Evolutionary conservation across 2,329 filamentous ascomycete genomes (phyloP).

Genomic region (Phoma herbarum): DNA sequence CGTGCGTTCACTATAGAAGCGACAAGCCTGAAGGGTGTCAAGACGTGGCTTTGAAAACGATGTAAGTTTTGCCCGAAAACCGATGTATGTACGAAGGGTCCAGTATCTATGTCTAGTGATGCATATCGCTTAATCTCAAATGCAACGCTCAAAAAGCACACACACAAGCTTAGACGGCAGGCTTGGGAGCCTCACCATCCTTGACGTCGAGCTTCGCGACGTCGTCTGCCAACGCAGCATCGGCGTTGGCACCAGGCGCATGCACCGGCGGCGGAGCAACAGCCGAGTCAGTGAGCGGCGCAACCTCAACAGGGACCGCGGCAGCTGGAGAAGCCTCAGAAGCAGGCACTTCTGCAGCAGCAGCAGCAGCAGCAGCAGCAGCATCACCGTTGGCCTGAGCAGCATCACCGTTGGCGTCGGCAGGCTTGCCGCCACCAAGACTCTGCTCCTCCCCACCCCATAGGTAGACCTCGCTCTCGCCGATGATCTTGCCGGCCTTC

Average conservation of each 20-base stretch:
- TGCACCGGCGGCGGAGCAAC: slow-evolving; percentile 11
- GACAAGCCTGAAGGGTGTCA: too few species aligned
- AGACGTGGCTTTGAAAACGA: too few species aligned
- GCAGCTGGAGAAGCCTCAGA: neutral
- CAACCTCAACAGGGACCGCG: neutral
- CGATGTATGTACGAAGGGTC: too few species aligned
- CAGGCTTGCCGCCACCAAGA: slow-evolving; percentile 11
- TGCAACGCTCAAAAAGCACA: neutral
- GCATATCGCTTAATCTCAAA: slow-evolving; percentile 3
- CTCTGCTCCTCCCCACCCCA: slow-evolving; percentile 66
- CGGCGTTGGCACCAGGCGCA: slow-evolving; percentile 7
- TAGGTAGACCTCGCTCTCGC: slow-evolving; percentile 89
- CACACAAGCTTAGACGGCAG: slow-evolving; percentile 7
- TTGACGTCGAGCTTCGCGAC: slow-evolving; percentile 39
- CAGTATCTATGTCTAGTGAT: slow-evolving; percentile 4
- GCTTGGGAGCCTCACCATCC: slow-evolving; percentile 30
- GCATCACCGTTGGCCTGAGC: neutral
- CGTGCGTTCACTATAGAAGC: too few species aligned
- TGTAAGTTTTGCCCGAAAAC: too few species aligned
- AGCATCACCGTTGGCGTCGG: neutral
- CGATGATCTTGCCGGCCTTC: slow-evolving; percentile 79
- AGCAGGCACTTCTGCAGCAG: neutral
- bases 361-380: neutral
- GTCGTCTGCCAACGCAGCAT: slow-evolving; percentile 29
- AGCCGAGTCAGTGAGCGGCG: slow-evolving; percentile 7